Base-by-base conservation (phyloP, 306 rosid species). In the Comarum palustre region DNA sequence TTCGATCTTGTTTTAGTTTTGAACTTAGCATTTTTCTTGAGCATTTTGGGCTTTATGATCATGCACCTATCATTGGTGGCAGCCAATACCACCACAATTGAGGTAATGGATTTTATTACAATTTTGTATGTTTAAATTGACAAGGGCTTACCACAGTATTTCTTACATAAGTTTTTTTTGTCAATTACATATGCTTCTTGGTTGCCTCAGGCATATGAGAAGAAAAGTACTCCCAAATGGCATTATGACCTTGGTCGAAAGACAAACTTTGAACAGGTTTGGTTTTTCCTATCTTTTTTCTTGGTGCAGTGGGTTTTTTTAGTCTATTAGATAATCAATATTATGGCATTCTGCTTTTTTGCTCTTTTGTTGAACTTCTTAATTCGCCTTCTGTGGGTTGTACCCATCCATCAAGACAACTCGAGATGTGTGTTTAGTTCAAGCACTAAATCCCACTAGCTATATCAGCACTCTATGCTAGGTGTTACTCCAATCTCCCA, bases 21-120 rank as follows among this genome's bases (percentile, higher is more conserved):
- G 80, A 88, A 90, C 82, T 75, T 86, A 11, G 86, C 90, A 41
- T 90, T 90, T 63, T 70, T 84, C 10, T 31, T 88, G 70, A 88
- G 96, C 42, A 79, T 90, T 69, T 27, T 88, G 86, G 91, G 96
- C 51, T 90, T 90, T 73, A 73, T 80, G 78, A 83, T 88, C 69
- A 78, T 90, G 90, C 96, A 90, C 83, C 50, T 88, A 41, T 82
- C 82, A 11, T 69, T 88, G 59, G 88, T 88, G 61, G 75, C 80
- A 11, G 67, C 85, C 74, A 90, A 90, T 76, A 88, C 96, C n/a
- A 84, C 93, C 68, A 88, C 93, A 47, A 84, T 88, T 38, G 93
- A 90, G 91, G 96, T 90, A 66, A 78, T 71, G 34, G 31, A 66
- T 66, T 81, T 77, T 15, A 17, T 58, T 65, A 7, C 47, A 27